These are phyloP conservation scores for Citrus trifoliata DNA, from an alignment of 345 rosid species.

Conservation along the genomic window DNA sequence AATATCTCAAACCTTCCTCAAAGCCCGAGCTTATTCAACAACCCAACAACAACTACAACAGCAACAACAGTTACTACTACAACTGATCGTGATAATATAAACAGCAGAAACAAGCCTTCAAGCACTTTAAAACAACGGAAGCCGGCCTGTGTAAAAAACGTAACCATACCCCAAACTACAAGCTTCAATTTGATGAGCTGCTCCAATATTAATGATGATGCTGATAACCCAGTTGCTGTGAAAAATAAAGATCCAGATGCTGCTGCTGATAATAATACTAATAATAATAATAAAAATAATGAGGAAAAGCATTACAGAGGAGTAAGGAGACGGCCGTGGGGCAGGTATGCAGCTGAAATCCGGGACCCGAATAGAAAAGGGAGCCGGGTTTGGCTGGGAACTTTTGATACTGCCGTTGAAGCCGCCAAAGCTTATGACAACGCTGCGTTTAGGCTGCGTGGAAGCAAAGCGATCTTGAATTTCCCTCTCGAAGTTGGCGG, in stretches of 20 bases:
- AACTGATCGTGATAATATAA: no score
- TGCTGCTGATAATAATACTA: background rate
- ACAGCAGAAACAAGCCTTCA: constrained; percentile 8
- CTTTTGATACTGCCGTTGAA: constrained; percentile 74
- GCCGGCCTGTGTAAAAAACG: constrained; percentile 41
- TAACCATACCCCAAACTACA: constrained; percentile 39
- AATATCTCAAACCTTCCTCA: background rate
- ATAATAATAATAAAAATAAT: no score
- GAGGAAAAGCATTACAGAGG: constrained; percentile 70
- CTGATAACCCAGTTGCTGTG: constrained; percentile 7
- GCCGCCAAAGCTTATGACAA: constrained; percentile 89
- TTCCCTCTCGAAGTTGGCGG: constrained; percentile 82
- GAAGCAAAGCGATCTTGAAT: constrained; percentile 84
- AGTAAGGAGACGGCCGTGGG: constrained; percentile 89
- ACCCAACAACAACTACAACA: background rate
- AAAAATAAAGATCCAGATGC: background rate
- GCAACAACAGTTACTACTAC: no score
- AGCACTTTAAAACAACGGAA: constrained; percentile 62
- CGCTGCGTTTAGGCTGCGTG: constrained; percentile 82
- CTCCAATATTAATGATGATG: background rate
- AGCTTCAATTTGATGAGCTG: constrained; percentile 5
- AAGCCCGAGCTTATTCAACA: background rate
- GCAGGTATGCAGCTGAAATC: constrained; percentile 90
- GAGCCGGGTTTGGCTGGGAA: constrained; percentile 89
- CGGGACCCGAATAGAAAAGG: constrained; percentile 90